These are phyloP conservation scores for Perkinsus chesapeaki DNA, from an alignment of 169 alveolate genomes.

Conservation along the genomic window DNA sequence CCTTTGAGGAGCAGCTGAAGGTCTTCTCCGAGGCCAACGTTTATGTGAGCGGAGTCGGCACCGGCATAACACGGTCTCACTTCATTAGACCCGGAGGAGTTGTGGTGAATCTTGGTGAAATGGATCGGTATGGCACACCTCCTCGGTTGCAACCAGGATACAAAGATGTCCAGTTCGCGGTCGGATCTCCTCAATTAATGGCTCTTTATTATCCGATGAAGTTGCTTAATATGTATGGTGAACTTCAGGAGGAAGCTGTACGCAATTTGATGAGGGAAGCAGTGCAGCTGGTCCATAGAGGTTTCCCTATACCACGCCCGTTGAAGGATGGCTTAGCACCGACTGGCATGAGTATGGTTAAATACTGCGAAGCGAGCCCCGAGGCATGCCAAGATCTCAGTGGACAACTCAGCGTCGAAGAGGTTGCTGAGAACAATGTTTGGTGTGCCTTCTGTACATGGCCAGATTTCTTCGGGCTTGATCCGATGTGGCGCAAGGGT, in stretches of 20 bases:
- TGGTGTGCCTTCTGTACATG: slow-evolving; percentile 2
- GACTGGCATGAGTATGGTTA: neutral
- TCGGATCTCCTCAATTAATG: neutral
- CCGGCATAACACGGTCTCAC: neutral
- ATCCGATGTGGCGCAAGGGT: neutral
- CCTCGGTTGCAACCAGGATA: neutral
- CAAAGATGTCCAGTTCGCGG: neutral
- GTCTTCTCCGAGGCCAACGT: neutral
- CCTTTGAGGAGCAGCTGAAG: neutral
- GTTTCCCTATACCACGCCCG: neutral
- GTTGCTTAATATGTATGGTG: neutral
- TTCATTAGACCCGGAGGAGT: neutral
- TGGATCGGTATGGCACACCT: neutral
- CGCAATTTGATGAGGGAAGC: neutral
- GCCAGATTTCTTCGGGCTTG: neutral
- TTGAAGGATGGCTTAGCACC: neutral
- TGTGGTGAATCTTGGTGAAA: neutral
- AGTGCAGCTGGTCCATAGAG: neutral
- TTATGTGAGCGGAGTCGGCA: neutral
- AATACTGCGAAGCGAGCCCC: neutral
- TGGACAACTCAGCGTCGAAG: neutral
- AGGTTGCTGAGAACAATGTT: neutral
- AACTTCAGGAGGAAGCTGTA: neutral
- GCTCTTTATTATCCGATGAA: neutral
- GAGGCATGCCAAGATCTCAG: neutral